Evolutionary conservation across 2,329 filamentous ascomycete genomes (phyloP), one percentile per base, ranked within the genome.

Genomic region (Plenodomus biglobosus): DNA sequence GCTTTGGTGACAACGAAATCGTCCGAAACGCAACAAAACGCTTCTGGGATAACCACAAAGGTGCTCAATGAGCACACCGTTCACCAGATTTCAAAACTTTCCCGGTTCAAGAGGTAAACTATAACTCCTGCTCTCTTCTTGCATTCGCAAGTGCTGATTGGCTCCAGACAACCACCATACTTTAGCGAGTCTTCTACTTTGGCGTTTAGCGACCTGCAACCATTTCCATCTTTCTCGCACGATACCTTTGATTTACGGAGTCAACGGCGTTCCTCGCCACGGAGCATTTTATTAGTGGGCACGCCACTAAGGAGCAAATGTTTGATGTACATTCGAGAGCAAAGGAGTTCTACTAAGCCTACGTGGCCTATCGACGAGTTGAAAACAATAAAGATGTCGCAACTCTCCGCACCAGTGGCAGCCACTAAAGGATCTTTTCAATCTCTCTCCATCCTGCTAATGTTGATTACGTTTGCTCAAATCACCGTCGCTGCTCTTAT

Each of bases 1-100:
- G 86, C 8, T 90, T 87, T 65, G 69, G 75, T 22, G 81, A 82
- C 50, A 74, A 73, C 15, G 65, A 71, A 20, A 63, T 80, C 40
- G 76, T 80, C 18, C 76, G 77, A 58, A 73, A 71, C 42, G 80
- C 80, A 10, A 78, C 82, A 42, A 78, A 75, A 52, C 78, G 81
- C 13, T 85, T 80, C 64, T 85, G 82, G 82, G 74, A 81, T 56
- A 70, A 75, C 40, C 71, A 75, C 52, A 69, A 68, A 48, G 70
- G 45, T 49, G 53, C 52, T 59, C 64, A 69, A 48, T 54, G 44
- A 48, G 21, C 36, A 19, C 32, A 24, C 11, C 6, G 4, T 3
- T 4, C 35, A 18, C 19, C 35, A 20, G 19, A 4, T 37, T 20
- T 37, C 6, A 4, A 20, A 17, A 17, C 6, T 40, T 40, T 16